Evolutionary conservation across 1,284 basidiomycete genomes (phyloP).

Genomic region (Afroboletus lepidellus): DNA sequence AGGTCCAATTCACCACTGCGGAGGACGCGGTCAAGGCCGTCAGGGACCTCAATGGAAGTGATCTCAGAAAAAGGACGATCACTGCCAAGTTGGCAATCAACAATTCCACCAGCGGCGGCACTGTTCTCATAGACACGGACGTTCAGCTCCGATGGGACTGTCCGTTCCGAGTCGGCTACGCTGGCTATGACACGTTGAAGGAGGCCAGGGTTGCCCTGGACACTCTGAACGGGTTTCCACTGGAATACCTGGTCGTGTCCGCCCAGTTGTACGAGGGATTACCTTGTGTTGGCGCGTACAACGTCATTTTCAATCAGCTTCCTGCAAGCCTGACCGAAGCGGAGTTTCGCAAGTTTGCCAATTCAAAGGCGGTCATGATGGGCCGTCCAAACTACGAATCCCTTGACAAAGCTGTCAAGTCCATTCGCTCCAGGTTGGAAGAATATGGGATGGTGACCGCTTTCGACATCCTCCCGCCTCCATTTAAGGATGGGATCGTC

Average conservation of each 20-base stretch:
- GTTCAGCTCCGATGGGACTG: conserved; percentile 54
- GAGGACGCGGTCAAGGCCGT: conserved; percentile 50
- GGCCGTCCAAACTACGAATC: conserved; percentile 49
- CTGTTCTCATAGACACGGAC: conserved; percentile 23
- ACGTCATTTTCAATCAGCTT: conserved; percentile 54
- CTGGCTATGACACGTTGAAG: conserved; percentile 51
- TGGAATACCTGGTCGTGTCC: conserved; percentile 40
- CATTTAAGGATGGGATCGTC: conserved; percentile 48
- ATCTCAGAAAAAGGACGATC: conserved; percentile 39
- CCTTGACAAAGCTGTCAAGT: conserved; percentile 38
- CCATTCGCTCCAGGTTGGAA: conserved; percentile 42
- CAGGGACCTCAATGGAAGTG: conserved; percentile 44
- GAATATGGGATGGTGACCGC: conserved; percentile 40
- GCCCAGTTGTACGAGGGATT: conserved; percentile 52
- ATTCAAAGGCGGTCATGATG: conserved; percentile 49
- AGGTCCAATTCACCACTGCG: conserved; percentile 45
- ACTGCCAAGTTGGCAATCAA: conserved; percentile 32
- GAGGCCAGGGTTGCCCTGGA: conserved; percentile 49
- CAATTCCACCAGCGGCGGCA: conserved; percentile 23
- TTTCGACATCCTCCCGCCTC: conserved; percentile 49
- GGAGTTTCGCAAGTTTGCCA: conserved; percentile 45
- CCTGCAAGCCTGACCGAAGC: conserved; percentile 44
- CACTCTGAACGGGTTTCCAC: conserved; percentile 34
- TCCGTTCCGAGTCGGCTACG: conserved; percentile 52
- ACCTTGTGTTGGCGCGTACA: conserved; percentile 54